Base-by-base conservation (phyloP, 129 eudicot species). In the Flaveria trinervia region DNA sequence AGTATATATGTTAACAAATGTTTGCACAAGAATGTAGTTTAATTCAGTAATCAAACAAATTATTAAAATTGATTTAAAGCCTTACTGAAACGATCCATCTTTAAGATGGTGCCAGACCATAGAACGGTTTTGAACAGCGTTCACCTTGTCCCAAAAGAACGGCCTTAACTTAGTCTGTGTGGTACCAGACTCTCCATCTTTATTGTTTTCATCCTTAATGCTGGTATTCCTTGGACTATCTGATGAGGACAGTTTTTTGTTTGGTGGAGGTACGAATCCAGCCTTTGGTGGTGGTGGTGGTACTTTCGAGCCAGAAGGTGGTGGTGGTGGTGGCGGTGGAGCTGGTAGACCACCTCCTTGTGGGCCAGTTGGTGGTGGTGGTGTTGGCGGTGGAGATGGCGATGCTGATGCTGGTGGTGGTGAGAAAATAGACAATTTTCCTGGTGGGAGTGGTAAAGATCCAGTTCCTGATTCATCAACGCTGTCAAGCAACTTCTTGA, bases 41-140 rank as follows among this genome's bases (percentile, higher is more conserved):
- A 14, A 54, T 75, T 65, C 14, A 48, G 23, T 65, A 70, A 22
- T 17, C 28, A n/a, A n/a, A n/a, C n/a, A n/a, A n/a, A n/a, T n/a
- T n/a, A n/a, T n/a, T n/a, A n/a, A n/a, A n/a, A n/a, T 3, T 20
- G 71, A 62, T 2, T 50, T 33, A 12, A n/a, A 56, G 17, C 36
- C 91, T 88, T 87, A 93, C 98, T 88, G 84, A 78, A 90, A 90
- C 5, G 97, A 90, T 12, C 98, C 96, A 1, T 89, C 85, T 79
- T 73, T 88, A 51, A 93, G 82, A 66, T 93, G 87, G 71, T 90
- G 90, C 98, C 98, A 93, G 79, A 93, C 97, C 97, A 90, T 93
- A 12, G 93, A 83, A 41, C 88, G 92, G 44, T 85, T 83, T 13
- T 93, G 94, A 68, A 79, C 87, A 30, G 96, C 93, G 12, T 70